These are phyloP conservation scores for Microcos paniculata DNA, from an alignment of 345 rosid species.

Conservation along the genomic window DNA sequence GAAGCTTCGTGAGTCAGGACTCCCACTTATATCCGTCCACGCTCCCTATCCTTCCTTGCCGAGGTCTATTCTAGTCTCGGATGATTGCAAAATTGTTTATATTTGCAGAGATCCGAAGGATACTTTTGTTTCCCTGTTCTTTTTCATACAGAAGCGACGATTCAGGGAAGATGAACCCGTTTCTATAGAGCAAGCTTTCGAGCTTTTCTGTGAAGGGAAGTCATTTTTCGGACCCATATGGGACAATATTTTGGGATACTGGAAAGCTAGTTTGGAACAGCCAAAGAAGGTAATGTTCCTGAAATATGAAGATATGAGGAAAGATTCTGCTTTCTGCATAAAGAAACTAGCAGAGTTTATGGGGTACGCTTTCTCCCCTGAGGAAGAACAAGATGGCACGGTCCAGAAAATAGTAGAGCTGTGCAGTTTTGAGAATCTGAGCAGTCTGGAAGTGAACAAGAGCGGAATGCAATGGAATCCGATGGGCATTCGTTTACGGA, in stretches of 20 bases:
- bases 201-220: constrained; percentile 35
- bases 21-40: background rate
- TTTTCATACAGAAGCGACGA: constrained; percentile 11
- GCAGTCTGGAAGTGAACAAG: constrained; percentile 28
- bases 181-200: constrained; percentile 32
- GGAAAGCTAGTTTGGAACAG: constrained; percentile 30
- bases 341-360: constrained; percentile 38
- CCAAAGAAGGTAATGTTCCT: constrained; percentile 32
- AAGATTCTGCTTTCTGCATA: constrained; percentile 18
- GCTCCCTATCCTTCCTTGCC: constrained; percentile 9
- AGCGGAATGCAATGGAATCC: constrained; percentile 24
- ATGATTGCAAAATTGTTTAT: constrained; percentile 19
- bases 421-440: constrained; percentile 41
- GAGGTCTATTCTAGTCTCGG: background rate
- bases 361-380: constrained; percentile 27
- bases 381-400: constrained; percentile 13
- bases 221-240: constrained; percentile 32
- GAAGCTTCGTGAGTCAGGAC: background rate
- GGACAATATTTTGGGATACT: constrained; percentile 37
- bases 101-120: constrained; percentile 27
- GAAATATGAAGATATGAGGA: constrained; percentile 40
- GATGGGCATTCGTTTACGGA: constrained; percentile 19
- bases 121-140: constrained; percentile 18
- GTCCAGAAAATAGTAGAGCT: constrained; percentile 26
- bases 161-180: constrained; percentile 25